Evolutionary conservation across 352 stramenopile species (phyloP), one percentile per base, ranked within the genome.

Genomic region (Phytophthora boehmeriae): DNA sequence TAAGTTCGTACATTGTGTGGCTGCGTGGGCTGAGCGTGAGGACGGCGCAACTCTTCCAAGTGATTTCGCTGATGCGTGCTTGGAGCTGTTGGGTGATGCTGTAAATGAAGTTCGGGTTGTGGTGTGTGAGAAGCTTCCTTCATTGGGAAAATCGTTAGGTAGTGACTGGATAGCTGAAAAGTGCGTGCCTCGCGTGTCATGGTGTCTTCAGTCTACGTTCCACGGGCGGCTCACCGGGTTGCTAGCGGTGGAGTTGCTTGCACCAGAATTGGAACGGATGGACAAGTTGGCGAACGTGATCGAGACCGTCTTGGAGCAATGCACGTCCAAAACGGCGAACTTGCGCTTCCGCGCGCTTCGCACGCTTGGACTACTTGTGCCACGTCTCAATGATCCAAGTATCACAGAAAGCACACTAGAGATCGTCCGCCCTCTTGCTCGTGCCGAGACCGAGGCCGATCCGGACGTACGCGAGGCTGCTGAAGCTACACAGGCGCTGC

Each of bases 1-100:
- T 20, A 92, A 93, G 47, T 94, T 89, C 70, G 83, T 93, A 35
- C 77, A 96, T 63, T 93, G 88, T 48, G 82, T 96, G 35, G 83
- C 75, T 41, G 83, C 86, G 4, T 96, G 86, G 86, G 81, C 83
- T 4, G 83, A 89, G 50, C 83, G 83, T 46, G 69, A 74, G 0
- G 82, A 93, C 51, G 79, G 78, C 4, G 71, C 76, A 8, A 48
- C 68, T 39, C 71, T 93, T 11, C 81, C 84, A 27, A 36, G 75
- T 3, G 81, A 92, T 28, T 92, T 93, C 66, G 84, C 86, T 11
- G 78, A 90, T 62, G 74, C 78, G 1, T 92, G 78, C 17, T 66
- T 96, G 20, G 72, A 83, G 13, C 59, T 96, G 48, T 66, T 95
- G 27, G 59, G 64, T 9, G 88, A 96, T 47, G 59, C 79, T 0